These are phyloP conservation scores for Puccinia horiana DNA, from an alignment of 1,284 basidiomycete genomes.

Conservation along the genomic window DNA sequence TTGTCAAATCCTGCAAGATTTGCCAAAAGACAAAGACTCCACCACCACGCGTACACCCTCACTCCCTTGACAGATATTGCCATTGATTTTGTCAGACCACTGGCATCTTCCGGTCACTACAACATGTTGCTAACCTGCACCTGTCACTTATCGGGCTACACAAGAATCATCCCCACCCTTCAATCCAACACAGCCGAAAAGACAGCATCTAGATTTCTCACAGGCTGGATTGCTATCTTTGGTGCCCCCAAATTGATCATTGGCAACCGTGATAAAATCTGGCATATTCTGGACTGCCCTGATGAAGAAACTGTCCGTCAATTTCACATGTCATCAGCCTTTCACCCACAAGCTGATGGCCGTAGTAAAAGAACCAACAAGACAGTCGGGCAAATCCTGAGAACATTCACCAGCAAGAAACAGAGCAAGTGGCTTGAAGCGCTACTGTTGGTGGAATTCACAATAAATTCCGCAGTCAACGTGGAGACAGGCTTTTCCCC, in stretches of 20 bases:
- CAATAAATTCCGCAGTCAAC: no score
- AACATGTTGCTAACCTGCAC: neutral
- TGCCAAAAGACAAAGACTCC: conserved; percentile 50
- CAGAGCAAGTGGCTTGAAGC: no score
- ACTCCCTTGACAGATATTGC: conserved; percentile 41
- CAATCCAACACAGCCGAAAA: neutral
- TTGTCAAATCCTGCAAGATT: conserved; percentile 19
- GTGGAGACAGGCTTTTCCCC: no score
- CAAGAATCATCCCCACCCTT: neutral
- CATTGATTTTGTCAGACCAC: conserved; percentile 5
- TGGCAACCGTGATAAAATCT: conserved; percentile 54
- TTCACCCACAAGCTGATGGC: conserved; percentile 53
- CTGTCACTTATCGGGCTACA: no score
- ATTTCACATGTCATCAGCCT: conserved; percentile 26
- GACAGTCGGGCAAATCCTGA: no score
- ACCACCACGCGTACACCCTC: neutral
- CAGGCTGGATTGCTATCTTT: neutral
- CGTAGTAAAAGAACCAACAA: no score
- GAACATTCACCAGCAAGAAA: no score
- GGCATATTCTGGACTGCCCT: conserved; percentile 51
- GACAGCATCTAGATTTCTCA: neutral
- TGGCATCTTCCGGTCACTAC: neutral
- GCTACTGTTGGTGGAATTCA: no score
- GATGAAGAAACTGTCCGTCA: conserved; percentile 54
- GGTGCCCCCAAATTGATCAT: conserved; percentile 53